phyloP scores from a whole-genome alignment of 2,329 filamentous ascomycete species.

The Aaosphaeria pasadenensis region DNA sequence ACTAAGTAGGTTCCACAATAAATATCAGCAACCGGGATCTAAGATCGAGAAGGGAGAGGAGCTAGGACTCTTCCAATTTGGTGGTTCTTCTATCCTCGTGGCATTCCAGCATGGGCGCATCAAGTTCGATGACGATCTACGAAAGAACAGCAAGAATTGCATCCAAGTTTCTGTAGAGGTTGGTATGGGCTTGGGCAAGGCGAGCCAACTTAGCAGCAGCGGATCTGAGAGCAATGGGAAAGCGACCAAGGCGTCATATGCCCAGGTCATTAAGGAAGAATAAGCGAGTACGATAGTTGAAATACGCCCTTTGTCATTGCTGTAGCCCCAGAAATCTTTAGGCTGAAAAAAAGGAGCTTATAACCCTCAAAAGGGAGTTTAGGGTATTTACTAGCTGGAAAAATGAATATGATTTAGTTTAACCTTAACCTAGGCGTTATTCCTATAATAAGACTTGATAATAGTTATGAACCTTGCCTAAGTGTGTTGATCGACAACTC shows the following conservation, averaged over 20 bases:
- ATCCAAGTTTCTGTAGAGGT: conserved; percentile 6
- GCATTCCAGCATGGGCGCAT: conserved; percentile 39
- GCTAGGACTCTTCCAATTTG: conserved; percentile 42
- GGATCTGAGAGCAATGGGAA: neutral
- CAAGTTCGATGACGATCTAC: conserved; percentile 47
- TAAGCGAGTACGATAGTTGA: too few relatives aligned
- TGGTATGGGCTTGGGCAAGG: conserved; percentile 6
- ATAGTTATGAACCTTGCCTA: too few relatives aligned
- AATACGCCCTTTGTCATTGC: too few relatives aligned
- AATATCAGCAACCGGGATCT: conserved; percentile 25
- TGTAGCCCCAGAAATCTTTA: too few relatives aligned
- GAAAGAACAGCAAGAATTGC: conserved; percentile 10
- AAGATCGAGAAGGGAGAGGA: conserved; percentile 41
- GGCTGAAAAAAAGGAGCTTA: too few relatives aligned
- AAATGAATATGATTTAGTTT: too few relatives aligned
- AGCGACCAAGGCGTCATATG: neutral
- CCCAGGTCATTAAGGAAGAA: neutral
- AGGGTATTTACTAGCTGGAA: too few relatives aligned
- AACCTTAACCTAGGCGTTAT: too few relatives aligned
- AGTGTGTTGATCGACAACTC: too few relatives aligned
- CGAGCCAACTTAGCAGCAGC: neutral
- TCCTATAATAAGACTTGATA: too few relatives aligned
- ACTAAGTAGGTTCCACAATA: conserved; percentile 31
- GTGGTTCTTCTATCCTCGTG: conserved; percentile 42
- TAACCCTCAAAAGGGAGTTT: too few relatives aligned